Base-by-base conservation (phyloP, 768 basidiomycete genomes). In the Mycena floridula region DNA sequence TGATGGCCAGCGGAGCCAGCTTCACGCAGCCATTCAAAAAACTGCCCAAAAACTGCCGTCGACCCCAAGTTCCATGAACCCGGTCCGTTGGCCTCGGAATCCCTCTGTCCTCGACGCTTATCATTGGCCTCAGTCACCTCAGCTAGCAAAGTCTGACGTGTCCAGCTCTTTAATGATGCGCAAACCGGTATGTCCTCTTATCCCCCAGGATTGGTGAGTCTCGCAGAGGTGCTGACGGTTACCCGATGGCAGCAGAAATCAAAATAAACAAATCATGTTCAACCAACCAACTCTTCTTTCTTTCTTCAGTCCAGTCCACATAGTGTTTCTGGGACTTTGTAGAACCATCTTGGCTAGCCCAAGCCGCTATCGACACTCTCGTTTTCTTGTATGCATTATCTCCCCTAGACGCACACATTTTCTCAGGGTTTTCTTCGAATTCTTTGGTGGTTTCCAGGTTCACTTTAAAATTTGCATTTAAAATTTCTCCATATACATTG, bases 171-270 rank as follows among this genome's bases (percentile, higher is more conserved):
- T 39, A 39, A 39, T 39, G 38, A 39, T 39, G 38, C 38, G 38
- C 18, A 39, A 39, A 39, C 38, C 38, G 38, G 45, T 46, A 46
- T 23, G 45, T 46, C 39, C 45, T 25, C 23, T 41, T 39, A 39
- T 26, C 45, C 25, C 45, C 20, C 39, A 25, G 18, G 38, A 18
- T 28, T 41, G 45, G 45, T 46, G 39, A 46, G 45, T n/a, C n/a
- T n/a, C 40, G 38, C 16, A 12, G 38, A 41, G 11, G 13, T 16
- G 45, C 13, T 20, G 20, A 27, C 45, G 40, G 45, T 40, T 40
- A 23, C 45, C n/a, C 11, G 41, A 15, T 25, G 25, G 18, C 25
- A 47, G 46, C 46, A 44, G 25, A 47, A 47, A 43, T 47, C 46
- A 47, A 47, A 47, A 47, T 47, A 42, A 47, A 43, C 41, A 22